Percentiles rank a stretch among this genome's conserved stretches.
Evolutionary conservation across 1,139 yeast species (phyloP).

Genomic region (Yamadazyma sp.): DNA sequence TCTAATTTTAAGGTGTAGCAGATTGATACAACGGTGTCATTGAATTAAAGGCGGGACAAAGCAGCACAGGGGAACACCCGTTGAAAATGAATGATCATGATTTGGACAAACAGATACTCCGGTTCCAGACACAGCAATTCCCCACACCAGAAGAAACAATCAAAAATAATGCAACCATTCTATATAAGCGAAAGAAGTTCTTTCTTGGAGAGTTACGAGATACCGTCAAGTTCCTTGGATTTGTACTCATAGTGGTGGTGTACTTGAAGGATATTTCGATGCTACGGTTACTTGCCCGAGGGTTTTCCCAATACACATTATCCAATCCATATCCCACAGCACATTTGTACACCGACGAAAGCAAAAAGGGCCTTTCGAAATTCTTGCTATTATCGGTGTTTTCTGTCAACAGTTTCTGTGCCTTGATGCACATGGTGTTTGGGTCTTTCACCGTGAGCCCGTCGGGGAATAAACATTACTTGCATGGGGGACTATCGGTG

Average conservation of each 20-base stretch:
- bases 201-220: conserved; percentile 37
- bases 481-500: conserved; percentile 38
- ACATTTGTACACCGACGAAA: conserved; percentile 23
- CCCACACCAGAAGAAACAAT: conserved; percentile 42
- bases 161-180: conserved; percentile 32
- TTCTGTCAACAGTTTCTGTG: conserved; percentile 24
- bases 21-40: no score
- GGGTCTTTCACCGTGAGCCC: conserved; percentile 23
- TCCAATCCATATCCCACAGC: conserved; percentile 26
- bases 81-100: conserved; percentile 8
- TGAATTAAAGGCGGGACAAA: no score
- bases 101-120: conserved; percentile 25
- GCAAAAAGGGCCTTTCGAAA: conserved; percentile 28
- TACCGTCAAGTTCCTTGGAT: conserved; percentile 29
- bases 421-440: conserved; percentile 28
- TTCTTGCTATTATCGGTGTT: conserved; percentile 28
- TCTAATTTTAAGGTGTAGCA: no score
- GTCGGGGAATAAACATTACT: conserved; percentile 16
- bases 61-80: not conserved
- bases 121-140: conserved; percentile 29
- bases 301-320: conserved; percentile 29
- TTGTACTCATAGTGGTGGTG: conserved; percentile 27
- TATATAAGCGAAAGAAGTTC: conserved; percentile 40
- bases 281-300: conserved; percentile 26
- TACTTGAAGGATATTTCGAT: conserved; percentile 40